Conservation (phyloP, 106 monocot genomes). For the Acorus gramineus region DNA sequence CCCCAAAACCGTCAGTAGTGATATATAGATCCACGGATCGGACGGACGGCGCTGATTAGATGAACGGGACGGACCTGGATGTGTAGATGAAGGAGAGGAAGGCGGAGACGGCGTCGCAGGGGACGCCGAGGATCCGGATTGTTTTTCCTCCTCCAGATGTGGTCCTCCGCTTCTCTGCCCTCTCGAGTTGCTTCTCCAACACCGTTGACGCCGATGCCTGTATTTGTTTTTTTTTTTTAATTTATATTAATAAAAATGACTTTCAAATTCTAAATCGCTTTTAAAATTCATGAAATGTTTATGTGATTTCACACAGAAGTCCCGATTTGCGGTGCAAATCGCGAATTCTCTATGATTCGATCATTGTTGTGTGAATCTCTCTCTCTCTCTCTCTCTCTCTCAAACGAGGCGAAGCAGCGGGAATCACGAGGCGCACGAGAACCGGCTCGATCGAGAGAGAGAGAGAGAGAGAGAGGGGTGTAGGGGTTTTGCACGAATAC, state of each 20-base stretch:
- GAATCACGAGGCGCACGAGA: not conserved
- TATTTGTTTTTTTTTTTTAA: not conserved
- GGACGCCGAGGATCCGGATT: slow-evolving; percentile 56
- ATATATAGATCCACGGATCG: not conserved
- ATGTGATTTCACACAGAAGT: too few species aligned
- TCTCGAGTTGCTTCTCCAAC: slow-evolving; percentile 34
- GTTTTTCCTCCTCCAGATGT: slow-evolving; percentile 1
- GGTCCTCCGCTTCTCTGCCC: slow-evolving; percentile 2
- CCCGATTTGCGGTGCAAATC: too few species aligned
- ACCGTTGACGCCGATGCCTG: slow-evolving; percentile 74
- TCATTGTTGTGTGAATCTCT: too few species aligned
- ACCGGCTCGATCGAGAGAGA: not conserved
- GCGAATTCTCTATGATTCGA: too few species aligned
- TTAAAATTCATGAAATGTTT: too few species aligned
- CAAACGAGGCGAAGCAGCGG: too few species aligned
- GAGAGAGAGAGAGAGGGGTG: not conserved
- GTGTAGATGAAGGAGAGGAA: slow-evolving; percentile 60
- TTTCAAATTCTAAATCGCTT: not conserved
- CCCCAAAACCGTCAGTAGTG: not conserved
- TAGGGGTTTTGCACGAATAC: not conserved
- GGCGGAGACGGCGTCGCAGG: slow-evolving; percentile 52
- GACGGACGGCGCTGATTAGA: not conserved
- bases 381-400: too few species aligned
- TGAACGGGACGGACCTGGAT: slow-evolving; percentile 15
- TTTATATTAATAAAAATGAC: not conserved